A percentile compares a stretch with the other conserved stretches of the same genome.
Evolutionary conservation across 2,329 filamentous ascomycete genomes (phyloP).

Genomic region (Alternaria novae-zelandiae): DNA sequence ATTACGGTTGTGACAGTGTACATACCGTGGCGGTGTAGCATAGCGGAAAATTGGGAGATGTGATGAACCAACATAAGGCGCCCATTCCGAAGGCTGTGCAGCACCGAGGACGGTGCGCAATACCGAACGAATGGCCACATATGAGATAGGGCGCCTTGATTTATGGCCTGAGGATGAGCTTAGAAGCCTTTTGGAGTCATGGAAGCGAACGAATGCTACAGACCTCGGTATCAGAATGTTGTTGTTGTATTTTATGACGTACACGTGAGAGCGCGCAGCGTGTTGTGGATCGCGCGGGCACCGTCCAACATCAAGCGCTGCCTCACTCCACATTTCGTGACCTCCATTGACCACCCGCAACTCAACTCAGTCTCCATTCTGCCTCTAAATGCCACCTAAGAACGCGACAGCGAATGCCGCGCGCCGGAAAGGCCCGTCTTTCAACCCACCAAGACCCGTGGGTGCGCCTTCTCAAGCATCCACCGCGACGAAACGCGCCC

Average conservation of each 20-base stretch:
- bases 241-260: neutral
- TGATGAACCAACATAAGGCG: neutral
- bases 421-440: constrained; percentile 42
- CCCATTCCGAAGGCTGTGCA: neutral
- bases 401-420: constrained; percentile 24
- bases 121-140: neutral
- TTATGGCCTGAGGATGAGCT: neutral
- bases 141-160: neutral
- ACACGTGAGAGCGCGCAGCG: constrained; percentile 17
- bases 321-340: neutral
- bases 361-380: neutral
- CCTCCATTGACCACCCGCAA: neutral
- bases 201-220: neutral
- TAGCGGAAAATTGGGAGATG: neutral
- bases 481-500: constrained; percentile 27
- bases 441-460: constrained; percentile 47
- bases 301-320: neutral
- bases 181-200: neutral
- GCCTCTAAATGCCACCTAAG: constrained; percentile 42
- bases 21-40: neutral
- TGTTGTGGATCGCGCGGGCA: neutral
- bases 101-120: neutral
- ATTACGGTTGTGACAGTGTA: neutral
- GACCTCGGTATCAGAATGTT: neutral
- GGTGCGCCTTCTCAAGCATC: constrained; percentile 32